Base-by-base conservation (phyloP, 257 asterid genomes). In the Nemophila menziesii region DNA sequence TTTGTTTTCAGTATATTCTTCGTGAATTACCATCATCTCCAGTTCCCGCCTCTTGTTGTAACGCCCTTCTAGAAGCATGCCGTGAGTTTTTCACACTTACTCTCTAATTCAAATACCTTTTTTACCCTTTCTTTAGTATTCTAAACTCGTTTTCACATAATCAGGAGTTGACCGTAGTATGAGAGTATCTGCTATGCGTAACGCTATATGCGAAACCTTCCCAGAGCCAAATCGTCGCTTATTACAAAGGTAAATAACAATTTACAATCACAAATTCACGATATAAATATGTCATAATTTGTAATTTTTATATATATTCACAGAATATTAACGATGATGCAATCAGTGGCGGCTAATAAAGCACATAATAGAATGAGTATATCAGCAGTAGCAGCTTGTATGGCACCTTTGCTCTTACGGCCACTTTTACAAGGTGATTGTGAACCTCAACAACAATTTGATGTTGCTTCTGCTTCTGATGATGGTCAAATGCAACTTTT, bases 1-100 rank as follows among this genome's bases (percentile, higher is more conserved):
- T 11, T 58, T 16, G 46, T 36, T 46, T 53, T 57, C 77, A 90
- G 99, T 86, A 77, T 60, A 77, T 90, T 63, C 84, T 90, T 46
- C 85, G 99, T 45, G 99, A 90, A 78, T 62, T 90, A 55, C 93
- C 99, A 66, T 90, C 99, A 38, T 75, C 94, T 46, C 99, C 99
- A 42, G 93, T 90, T 66, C 99, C 99, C 29, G 99, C 96, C 57
- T 85, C 99, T 71, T 90, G 99, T 72, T 90, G 99, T 89, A 90
- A 85, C 65, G 99, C 99, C 44, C 92, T 90, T 46, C 71, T 90
- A 51, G 99, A 90, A 65, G 80, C 96, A 65, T 79, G 65, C 51
- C 73, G 96, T 90, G 71, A 82, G 96, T 68, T 17, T n/a, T 18
- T 7, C 46, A 17, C 9, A 7, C 46, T 11, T 18, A 29, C 9